Evolutionary conservation across 305 asterid genomes (phyloP), one percentile per base, ranked within the genome.

Genomic region (Euphrasia arctica): DNA sequence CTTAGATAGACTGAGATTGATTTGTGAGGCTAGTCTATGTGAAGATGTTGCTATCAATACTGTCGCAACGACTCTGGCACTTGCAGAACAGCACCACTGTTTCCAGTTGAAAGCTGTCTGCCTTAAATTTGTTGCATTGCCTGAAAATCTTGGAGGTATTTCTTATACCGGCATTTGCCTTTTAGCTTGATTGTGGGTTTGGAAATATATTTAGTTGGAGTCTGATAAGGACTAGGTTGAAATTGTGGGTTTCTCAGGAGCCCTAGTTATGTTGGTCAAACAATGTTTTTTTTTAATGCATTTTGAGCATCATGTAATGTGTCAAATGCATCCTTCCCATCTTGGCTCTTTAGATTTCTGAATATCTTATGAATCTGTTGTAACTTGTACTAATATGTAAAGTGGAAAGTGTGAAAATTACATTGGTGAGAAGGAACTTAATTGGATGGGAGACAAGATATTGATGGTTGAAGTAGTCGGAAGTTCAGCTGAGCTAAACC

Each of bases 51-150:
- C 97, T 48, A 88, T 90, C 54, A 90, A 90, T 66, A 90, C 95
- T 67, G 96, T 88, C 70, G 97, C 97, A 25, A 90, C 95, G 10
- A 90, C 97, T 10, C 77, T 90, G 59, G 97, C 97, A 41, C 73
- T 90, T 75, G 96, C 97, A 2, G 97, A 90, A 73, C 97, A 90
- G 66, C 97, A 88, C 67, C 97, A 88, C 65, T 88, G 96, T 75
- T 83, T 79, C 79, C 96, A 83, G 86, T 84, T 90, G 70, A 90
- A 90, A 83, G 76, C 81, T 58, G 88, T 79, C 32, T 90, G 97
- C 70, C 93, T 90, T 64, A 86, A 84, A 69, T 90, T 88, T 68
- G 91, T 84, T 58, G 91, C 96, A 9, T 14, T 62, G 82, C 88
- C 88, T 51, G 96, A 82, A 76, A 90, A 90, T 76, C 97, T 90